Conservation (phyloP, 1,284 basidiomycete species). For the Caloboletus firmus region DNA sequence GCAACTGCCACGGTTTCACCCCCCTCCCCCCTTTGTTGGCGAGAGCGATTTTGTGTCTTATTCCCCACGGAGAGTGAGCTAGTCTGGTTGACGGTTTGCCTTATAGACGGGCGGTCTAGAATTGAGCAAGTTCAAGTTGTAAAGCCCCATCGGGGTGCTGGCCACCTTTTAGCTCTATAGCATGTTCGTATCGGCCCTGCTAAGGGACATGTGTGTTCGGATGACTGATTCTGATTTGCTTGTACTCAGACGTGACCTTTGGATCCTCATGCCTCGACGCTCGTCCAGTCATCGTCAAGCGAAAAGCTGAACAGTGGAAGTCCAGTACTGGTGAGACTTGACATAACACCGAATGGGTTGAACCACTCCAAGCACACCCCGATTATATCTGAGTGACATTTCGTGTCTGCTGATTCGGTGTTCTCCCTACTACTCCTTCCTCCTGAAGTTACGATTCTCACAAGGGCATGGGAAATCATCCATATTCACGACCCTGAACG, state of each 20-base stretch:
- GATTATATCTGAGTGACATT: conserved; percentile 1
- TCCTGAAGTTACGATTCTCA: conserved; percentile 3
- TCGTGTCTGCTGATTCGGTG: background rate
- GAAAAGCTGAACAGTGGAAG: background rate
- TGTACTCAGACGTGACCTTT: background rate
- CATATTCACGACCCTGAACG: conserved; percentile 7
- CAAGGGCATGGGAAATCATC: conserved; percentile 2
- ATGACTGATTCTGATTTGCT: background rate
- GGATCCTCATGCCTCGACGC: background rate
- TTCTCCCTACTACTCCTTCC: background rate
- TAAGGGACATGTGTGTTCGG: background rate
- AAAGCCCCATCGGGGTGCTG: background rate
- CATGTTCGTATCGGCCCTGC: conserved; percentile 1
- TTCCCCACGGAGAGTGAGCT: background rate
- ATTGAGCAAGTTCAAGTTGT: background rate
- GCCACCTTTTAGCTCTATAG: background rate
- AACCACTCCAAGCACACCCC: background rate
- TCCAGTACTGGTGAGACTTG: no score
- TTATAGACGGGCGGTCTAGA: no score
- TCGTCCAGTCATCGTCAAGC: background rate
- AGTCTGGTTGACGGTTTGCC: no score
- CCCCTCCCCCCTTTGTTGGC: background rate
- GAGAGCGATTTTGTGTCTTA: background rate
- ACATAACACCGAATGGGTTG: background rate
- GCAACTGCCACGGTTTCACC: background rate